Evolutionary conservation across 352 stramenopile species (phyloP).

Genomic region (Phytophthora sp.): DNA sequence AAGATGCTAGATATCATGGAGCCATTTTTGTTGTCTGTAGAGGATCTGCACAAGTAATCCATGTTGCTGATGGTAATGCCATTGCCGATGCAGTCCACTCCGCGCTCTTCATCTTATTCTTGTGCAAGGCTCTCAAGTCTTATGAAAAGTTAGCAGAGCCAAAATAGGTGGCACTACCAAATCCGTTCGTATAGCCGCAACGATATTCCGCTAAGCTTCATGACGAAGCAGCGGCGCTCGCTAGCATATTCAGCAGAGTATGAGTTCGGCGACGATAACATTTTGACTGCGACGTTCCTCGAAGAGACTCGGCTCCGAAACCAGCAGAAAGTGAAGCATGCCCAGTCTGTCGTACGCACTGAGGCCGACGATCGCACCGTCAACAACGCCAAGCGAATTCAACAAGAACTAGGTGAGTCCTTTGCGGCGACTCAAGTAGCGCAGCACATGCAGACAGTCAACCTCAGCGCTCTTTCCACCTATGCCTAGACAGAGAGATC

Average conservation of each 20-base stretch:
- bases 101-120: too few species aligned
- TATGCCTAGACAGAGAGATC: constrained; percentile 45
- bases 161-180: not conserved
- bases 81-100: too few species aligned
- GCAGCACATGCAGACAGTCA: not conserved
- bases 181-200: too few species aligned
- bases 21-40: too few species aligned
- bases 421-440: not conserved
- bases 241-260: constrained; percentile 71
- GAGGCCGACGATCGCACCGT: constrained; percentile 29
- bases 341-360: constrained; percentile 43
- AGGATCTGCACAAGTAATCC: too few species aligned
- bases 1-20: too few species aligned
- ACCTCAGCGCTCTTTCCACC: not conserved
- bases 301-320: constrained; percentile 57
- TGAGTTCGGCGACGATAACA: constrained; percentile 66
- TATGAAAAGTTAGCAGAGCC: too few species aligned
- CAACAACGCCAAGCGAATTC: constrained; percentile 63
- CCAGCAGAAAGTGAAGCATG: constrained; percentile 50
- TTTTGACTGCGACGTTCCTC: constrained; percentile 55
- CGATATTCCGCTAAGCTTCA: constrained; percentile 12
- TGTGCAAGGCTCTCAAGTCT: too few species aligned
- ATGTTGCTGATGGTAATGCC: too few species aligned
- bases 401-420: constrained; percentile 58
- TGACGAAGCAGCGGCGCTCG: constrained; percentile 56